These are phyloP conservation scores for Leucaena leucocephala DNA, from an alignment of 306 rosid species.

Conservation along the genomic window DNA sequence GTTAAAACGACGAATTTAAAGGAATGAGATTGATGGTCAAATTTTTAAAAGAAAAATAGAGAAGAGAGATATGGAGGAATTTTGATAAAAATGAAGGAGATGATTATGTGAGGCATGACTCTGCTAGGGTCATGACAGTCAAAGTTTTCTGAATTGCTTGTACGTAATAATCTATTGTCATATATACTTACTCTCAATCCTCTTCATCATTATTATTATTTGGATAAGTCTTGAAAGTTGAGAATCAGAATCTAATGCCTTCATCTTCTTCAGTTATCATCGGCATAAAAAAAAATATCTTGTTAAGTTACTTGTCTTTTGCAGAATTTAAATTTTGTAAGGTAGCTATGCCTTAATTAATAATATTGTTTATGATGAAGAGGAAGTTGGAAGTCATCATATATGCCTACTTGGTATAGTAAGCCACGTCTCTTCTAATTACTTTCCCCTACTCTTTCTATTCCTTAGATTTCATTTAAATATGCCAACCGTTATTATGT, in stretches of 20 bases:
- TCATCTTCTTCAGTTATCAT: neutral
- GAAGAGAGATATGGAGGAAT: neutral
- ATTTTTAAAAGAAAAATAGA: neutral
- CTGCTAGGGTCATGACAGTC: too few relatives aligned
- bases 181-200: neutral
- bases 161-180: neutral
- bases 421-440: too few relatives aligned
- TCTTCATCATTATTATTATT: neutral
- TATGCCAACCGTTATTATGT: too few relatives aligned
- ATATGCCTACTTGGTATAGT: too few relatives aligned
- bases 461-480: too few relatives aligned
- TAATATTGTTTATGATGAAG: neutral
- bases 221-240: too few relatives aligned
- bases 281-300: too few relatives aligned
- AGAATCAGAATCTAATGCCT: neutral
- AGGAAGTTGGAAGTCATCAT: too few relatives aligned
- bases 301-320: neutral
- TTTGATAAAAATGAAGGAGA: neutral
- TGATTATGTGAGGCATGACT: neutral
- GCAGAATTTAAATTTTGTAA: neutral
- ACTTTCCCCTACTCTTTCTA: too few relatives aligned
- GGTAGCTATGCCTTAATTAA: neutral
- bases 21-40: neutral
- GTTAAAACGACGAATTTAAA: too few relatives aligned
- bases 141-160: neutral